A percentile compares a stretch with the other conserved stretches of the same genome.
Conservation (phyloP, 2,329 filamentous ascomycete species). For the Arthrobotrys megalospora region DNA sequence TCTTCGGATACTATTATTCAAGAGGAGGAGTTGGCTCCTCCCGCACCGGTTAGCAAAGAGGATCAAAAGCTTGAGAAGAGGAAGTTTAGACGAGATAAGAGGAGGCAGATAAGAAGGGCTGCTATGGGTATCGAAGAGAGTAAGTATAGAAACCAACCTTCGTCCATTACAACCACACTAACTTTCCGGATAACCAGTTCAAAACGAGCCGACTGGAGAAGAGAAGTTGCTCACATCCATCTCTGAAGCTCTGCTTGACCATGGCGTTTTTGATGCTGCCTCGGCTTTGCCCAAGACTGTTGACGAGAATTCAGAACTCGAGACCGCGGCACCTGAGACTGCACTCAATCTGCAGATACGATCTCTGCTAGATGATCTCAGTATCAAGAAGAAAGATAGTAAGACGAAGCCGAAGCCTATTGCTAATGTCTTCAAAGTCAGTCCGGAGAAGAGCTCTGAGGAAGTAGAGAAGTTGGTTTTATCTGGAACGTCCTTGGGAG, state of each 20-base stretch:
- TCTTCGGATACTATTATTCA: constrained; percentile 41
- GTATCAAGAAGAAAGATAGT: not conserved
- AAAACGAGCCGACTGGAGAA: not conserved
- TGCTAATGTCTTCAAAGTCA: not conserved
- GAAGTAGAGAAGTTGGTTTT: not conserved
- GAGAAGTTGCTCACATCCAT: not conserved
- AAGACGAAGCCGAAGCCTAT: not conserved
- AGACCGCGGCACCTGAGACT: not conserved
- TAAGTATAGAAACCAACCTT: not conserved
- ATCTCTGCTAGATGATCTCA: constrained; percentile 19
- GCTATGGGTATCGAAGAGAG: not conserved
- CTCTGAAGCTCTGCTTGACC: not conserved
- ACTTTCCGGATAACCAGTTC: not conserved
- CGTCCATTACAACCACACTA: not conserved
- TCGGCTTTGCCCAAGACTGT: not conserved
- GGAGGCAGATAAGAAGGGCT: constrained; percentile 12
- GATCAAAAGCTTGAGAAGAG: no score
- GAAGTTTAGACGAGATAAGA: constrained; percentile 1
- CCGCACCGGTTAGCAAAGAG: not conserved
- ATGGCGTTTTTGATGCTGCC: not conserved
- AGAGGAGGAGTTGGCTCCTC: not conserved
- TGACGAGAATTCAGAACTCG: not conserved
- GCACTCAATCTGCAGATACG: not conserved
- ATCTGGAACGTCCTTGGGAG: not conserved
- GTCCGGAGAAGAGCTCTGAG: not conserved